Evolutionary conservation across 2,329 filamentous ascomycete genomes (phyloP), one percentile per base, ranked within the genome.

Genomic region (Clarireedia paspali): DNA sequence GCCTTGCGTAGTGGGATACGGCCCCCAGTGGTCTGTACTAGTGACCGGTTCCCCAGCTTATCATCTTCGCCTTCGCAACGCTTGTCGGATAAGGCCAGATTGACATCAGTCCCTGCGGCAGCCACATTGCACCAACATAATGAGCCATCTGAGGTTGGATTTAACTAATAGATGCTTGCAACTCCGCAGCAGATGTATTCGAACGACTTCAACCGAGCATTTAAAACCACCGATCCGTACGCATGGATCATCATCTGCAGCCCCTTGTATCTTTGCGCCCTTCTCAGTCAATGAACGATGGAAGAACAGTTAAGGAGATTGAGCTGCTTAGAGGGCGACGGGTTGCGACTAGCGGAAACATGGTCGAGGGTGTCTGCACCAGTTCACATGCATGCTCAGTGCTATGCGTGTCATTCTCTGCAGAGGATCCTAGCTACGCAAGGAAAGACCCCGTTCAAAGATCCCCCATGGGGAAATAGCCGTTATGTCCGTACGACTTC

Each of bases 61-160:
- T 91, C 23, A 44, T 77, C 71, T 4, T 70, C 84, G 14, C 81
- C 81, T 83, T 77, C 65, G 80, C 84, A 68, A 82, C 82, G 58
- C 80, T 88, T 57, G 87, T 89, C 48, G 89, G 90, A 36, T 95
- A 95, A 71, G 90, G 95, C 70, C 85, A 90, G 69, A 77, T 95
- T 60, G 84, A 91, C 69, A 75, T 91, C 6, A 68, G 78, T 30
- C 84, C 86, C 30, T 92, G 88, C 74, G 85, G 82, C n/a, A 53
- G 56, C 10, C 47, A 55, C 56, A 55, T 55, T 50, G 10, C 3
- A 44, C 30, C 23, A 47, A n/a, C 27, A 38, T 3, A 34, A 3
- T 15, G 10, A 20, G 5, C 27, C 36, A 2, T 38, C 50, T 46
- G 10, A 44, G 15, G 10, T 39, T 6, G 24, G n/a, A n/a, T 24